These are phyloP conservation scores for Stephanodiscus triporus DNA, from an alignment of 108 stramenopile genomes.

Conservation along the genomic window DNA sequence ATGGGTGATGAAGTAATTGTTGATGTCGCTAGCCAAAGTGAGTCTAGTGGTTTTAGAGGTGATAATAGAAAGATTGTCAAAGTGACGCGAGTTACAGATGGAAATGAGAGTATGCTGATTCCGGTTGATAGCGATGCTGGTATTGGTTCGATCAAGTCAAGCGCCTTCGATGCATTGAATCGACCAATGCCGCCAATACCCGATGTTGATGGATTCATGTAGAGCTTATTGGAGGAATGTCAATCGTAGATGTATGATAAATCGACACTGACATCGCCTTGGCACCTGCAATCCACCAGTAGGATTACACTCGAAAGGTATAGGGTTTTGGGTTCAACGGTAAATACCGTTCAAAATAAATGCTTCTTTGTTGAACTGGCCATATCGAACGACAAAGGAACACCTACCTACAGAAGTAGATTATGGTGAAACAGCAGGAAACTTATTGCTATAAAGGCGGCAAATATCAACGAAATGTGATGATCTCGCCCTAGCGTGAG, in stretches of 20 bases:
- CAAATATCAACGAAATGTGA: too few species aligned
- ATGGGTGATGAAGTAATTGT: slow-evolving; percentile 67
- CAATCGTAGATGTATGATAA: background rate
- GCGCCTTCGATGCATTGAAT: slow-evolving; percentile 41
- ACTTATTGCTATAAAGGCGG: too few species aligned
- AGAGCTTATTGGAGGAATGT: background rate
- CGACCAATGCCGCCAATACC: slow-evolving; percentile 49
- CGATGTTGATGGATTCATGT: slow-evolving; percentile 49
- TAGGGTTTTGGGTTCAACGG: too few species aligned
- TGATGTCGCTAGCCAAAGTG: slow-evolving; percentile 40
- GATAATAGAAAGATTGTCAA: slow-evolving; percentile 40
- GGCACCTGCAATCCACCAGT: background rate
- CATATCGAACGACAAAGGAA: too few species aligned
- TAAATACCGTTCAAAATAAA: too few species aligned
- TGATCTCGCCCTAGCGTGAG: too few species aligned
- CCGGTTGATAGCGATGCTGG: slow-evolving; percentile 49
- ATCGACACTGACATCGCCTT: background rate
- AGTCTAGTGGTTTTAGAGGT: slow-evolving; percentile 31
- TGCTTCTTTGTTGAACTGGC: too few species aligned
- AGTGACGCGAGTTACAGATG: slow-evolving; percentile 41
- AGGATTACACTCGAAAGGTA: too few species aligned
- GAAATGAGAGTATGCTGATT: slow-evolving; percentile 52
- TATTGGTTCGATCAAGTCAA: slow-evolving; percentile 40
- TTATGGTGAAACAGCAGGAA: too few species aligned
- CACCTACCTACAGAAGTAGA: too few species aligned